Percentiles rank a stretch among this genome's conserved stretches.
Evolutionary conservation across 257 asterid genomes (phyloP).

Genomic region (Nicotiana tomentosiformis): DNA sequence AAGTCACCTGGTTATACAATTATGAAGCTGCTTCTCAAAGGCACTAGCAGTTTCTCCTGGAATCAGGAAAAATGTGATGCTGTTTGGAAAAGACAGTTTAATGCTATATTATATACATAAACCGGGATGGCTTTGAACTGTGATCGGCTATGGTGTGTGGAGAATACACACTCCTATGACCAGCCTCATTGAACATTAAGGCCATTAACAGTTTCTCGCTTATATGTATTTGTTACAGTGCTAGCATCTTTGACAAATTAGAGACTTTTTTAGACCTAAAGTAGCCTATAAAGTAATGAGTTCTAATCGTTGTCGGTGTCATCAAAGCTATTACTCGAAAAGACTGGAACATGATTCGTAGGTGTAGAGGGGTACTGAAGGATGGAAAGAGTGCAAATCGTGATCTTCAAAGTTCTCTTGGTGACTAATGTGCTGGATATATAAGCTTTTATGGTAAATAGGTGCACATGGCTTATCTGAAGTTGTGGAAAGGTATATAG

Average conservation of each 20-base stretch:
- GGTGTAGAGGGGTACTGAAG: neutral
- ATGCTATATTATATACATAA: neutral
- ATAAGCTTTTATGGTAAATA: neutral
- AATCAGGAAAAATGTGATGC: neutral
- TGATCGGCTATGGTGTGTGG: neutral
- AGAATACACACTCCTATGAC: neutral
- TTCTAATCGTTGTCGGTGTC: neutral
- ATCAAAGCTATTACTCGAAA: neutral
- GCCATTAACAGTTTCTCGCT: neutral
- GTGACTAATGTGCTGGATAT: neutral
- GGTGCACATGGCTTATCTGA: neutral
- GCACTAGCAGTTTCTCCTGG: neutral
- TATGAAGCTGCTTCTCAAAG: neutral
- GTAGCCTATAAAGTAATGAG: neutral
- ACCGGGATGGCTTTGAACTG: neutral
- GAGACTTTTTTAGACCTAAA: neutral
- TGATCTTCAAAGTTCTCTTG: neutral
- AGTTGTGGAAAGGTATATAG: neutral
- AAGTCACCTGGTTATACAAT: neutral
- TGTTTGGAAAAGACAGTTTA: neutral
- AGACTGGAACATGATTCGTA: neutral
- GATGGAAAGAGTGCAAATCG: neutral
- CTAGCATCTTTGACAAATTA: neutral
- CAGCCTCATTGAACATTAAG: neutral
- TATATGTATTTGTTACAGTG: neutral